A percentile compares a stretch with the other conserved stretches of the same genome.
These are phyloP conservation scores for Flueggea neowawraea DNA, from an alignment of 441 rosid species.

Conservation along the genomic window DNA sequence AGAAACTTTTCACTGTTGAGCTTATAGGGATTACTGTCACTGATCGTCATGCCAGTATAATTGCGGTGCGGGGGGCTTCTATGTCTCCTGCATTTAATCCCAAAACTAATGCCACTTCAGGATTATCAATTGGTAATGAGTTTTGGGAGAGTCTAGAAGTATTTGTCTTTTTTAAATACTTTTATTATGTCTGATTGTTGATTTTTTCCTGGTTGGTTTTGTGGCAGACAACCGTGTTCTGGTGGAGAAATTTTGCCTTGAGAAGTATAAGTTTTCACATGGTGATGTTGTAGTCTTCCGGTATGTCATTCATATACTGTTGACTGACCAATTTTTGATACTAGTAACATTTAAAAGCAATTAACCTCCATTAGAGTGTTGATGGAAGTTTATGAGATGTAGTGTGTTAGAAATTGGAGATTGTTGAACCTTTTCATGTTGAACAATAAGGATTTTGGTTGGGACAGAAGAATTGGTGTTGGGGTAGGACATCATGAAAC, in stretches of 20 bases:
- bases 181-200: too few species aligned
- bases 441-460: too few species aligned
- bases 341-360: too few species aligned
- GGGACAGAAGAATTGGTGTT: too few species aligned
- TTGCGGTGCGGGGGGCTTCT: conserved; percentile 46
- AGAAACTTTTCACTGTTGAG: conserved; percentile 41
- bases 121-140: too few species aligned
- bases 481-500: too few species aligned
- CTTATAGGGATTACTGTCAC: conserved; percentile 45
- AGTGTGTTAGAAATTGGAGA: too few species aligned
- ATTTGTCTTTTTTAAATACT: too few species aligned
- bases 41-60: conserved; percentile 47
- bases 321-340: not conserved
- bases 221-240: conserved; percentile 65
- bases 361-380: not conserved
- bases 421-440: too few species aligned
- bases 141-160: too few species aligned
- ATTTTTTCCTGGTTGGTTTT: not conserved
- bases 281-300: conserved; percentile 80
- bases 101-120: not conserved
- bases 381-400: too few species aligned
- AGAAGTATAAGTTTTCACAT: conserved; percentile 59
- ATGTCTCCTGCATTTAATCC: conserved; percentile 71
- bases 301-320: conserved; percentile 28
- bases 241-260: conserved; percentile 72